Evolutionary conservation across 1,284 basidiomycete genomes (phyloP), one percentile per base, ranked within the genome.

Genomic region (Bondarzewia mesenterica): DNA sequence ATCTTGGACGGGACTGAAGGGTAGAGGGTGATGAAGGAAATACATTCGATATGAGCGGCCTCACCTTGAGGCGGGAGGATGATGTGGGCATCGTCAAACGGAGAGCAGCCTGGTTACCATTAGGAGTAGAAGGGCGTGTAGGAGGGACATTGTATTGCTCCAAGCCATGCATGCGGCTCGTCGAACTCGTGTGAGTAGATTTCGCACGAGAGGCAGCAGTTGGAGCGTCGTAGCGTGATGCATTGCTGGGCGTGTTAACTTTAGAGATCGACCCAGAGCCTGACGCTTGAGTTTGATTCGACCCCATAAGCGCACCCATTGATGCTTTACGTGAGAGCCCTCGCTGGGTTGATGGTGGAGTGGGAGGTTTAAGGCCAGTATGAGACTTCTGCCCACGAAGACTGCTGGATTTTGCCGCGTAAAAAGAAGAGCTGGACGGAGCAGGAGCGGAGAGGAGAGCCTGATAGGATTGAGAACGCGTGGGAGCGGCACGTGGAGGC

Each of bases 1-100:
- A 32, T n/a, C 29, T 32, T 10, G 29, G 12, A 12, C 29, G 29
- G 10, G 29, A n/a, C 4, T 10, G 29, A 3, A 32, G 25, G 73
- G 70, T 3, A 78, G 75, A 12, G 10, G 29, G 5, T n/a, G 29
- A 32, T n/a, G 29, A 32, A 32, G 80, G 5, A 40, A 16, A 40
- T 12, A 22, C n/a, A 5, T 22, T 18, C 15, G 82, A 80, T 48
- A 70, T 71, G 26, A 69, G 35, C 77, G 77, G 27, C 54, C 50
- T 77, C 5, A 78, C 70, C 66, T 87, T 90, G 25, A 82, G 66
- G 29, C 85, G 78, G 6, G 81, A 73, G 18, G 77, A 78, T 6
- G 70, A 68, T 0, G 86, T 91, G 1, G 90, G 89, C 85, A 90
- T 86, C n/a, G 88, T 92, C 41, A 93, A 72, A 29, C 90, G 79